Percentiles rank a stretch among this genome's conserved stretches.
These are phyloP conservation scores for Naegleria fowleri DNA, from an alignment of 208 protist species.

Conservation along the genomic window DNA sequence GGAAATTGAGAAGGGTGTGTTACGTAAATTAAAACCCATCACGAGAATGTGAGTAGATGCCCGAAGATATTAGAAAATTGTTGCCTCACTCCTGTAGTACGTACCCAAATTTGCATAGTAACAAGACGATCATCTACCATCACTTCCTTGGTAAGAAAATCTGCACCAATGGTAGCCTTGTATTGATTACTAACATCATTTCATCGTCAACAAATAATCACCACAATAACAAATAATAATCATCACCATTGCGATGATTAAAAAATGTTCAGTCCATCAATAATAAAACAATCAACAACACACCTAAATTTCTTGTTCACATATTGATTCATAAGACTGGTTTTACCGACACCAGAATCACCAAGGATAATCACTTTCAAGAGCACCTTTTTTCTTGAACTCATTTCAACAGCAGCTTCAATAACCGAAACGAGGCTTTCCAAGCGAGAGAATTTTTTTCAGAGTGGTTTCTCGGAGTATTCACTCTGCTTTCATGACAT, in stretches of 20 bases:
- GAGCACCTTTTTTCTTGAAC: conserved; percentile 28
- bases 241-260: neutral
- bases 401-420: neutral
- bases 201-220: conserved; percentile 25
- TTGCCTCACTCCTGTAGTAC: no score
- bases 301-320: conserved; percentile 74
- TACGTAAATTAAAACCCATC: no score
- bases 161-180: conserved; percentile 89
- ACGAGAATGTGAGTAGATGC: no score
- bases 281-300: neutral
- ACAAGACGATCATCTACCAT: conserved; percentile 69
- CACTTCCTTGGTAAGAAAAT: conserved; percentile 88
- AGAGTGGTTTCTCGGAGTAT: no score
- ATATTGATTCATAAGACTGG: conserved; percentile 83
- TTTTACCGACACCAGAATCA: conserved; percentile 48
- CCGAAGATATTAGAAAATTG: no score
- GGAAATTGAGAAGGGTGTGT: no score
- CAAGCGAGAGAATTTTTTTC: no score
- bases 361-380: conserved; percentile 46
- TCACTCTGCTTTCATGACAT: no score
- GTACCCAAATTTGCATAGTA: conserved; percentile 27
- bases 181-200: conserved; percentile 58
- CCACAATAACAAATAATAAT: neutral
- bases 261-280: neutral
- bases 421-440: neutral